A percentile compares a stretch with the other conserved stretches of the same genome.
These are phyloP conservation scores for Aphanoascus verrucosus DNA, from an alignment of 2,329 filamentous ascomycete genomes.

Conservation along the genomic window DNA sequence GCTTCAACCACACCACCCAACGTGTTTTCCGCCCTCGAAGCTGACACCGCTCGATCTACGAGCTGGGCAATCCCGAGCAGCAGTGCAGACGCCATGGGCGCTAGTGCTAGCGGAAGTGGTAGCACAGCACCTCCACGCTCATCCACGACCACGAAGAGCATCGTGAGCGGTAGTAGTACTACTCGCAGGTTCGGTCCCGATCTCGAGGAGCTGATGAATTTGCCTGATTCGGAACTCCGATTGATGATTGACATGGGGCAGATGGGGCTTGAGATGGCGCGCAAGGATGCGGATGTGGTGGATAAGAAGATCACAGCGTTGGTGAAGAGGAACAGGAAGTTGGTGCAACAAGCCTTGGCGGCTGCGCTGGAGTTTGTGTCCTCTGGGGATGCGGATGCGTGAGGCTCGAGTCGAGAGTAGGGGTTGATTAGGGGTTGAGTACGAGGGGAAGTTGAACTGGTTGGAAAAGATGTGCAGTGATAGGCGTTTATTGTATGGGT, in stretches of 20 bases:
- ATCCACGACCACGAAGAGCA: slow-evolving; percentile 29
- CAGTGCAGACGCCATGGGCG: neutral
- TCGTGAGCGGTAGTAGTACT: slow-evolving; percentile 22
- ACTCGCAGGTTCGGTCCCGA: slow-evolving; percentile 22
- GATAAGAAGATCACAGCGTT: slow-evolving; percentile 36
- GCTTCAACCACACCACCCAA: slow-evolving; percentile 18
- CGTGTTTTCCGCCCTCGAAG: slow-evolving; percentile 31
- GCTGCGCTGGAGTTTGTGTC: slow-evolving; percentile 20
- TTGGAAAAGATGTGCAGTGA: neutral
- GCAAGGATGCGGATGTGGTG: slow-evolving; percentile 51
- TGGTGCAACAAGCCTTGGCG: slow-evolving; percentile 32
- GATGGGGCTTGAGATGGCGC: slow-evolving; percentile 61
- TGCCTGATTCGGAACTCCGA: slow-evolving; percentile 34
- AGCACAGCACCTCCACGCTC: slow-evolving; percentile 1
- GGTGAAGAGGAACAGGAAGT: slow-evolving; percentile 35
- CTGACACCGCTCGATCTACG: slow-evolving; percentile 30
- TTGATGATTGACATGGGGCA: slow-evolving; percentile 33
- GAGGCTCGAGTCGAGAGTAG: slow-evolving; percentile 4
- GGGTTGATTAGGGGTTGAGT: neutral
- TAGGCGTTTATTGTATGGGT: neutral
- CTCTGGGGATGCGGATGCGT: neutral
- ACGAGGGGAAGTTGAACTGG: too few species aligned
- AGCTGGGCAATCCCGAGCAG: slow-evolving; percentile 7
- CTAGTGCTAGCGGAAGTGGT: too few species aligned
- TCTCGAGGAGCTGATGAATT: slow-evolving; percentile 33